Evolutionary conservation across 148 eudicot species (phyloP).

Genomic region (Camellia sinensis): DNA sequence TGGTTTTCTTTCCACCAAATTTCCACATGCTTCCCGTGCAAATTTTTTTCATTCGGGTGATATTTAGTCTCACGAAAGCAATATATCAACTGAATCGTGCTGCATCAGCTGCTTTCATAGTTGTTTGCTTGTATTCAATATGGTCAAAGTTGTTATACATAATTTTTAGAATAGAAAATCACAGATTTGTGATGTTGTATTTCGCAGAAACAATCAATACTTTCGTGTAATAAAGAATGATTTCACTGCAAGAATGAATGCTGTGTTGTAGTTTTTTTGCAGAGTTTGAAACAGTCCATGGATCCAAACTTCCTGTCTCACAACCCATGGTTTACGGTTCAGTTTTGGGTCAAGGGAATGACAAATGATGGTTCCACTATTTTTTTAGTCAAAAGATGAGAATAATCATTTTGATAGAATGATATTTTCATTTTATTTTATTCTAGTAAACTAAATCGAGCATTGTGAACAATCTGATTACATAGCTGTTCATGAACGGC

Average conservation of each 20-base stretch:
- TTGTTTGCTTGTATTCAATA: constrained; percentile 9
- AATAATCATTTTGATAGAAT: no score
- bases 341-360: no score
- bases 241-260: background rate
- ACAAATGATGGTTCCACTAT: no score
- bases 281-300: background rate
- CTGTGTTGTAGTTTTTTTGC: background rate
- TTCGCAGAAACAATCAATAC: background rate
- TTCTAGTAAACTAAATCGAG: no score
- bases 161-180: constrained; percentile 11
- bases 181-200: constrained; percentile 3
- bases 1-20: constrained; percentile 11
- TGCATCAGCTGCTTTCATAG: background rate
- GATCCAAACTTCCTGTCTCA: background rate
- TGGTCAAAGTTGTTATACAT: constrained; percentile 20
- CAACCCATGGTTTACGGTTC: no score
- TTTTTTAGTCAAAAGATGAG: no score
- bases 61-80: constrained; percentile 14
- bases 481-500: no score
- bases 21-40: constrained; percentile 7
- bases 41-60: constrained; percentile 7
- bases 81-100: constrained; percentile 12
- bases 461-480: no score
- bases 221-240: constrained; percentile 1
- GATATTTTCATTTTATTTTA: no score